Evolutionary conservation across 352 stramenopile genomes (phyloP).

Genomic region (Peronosclerospora sorghi): DNA sequence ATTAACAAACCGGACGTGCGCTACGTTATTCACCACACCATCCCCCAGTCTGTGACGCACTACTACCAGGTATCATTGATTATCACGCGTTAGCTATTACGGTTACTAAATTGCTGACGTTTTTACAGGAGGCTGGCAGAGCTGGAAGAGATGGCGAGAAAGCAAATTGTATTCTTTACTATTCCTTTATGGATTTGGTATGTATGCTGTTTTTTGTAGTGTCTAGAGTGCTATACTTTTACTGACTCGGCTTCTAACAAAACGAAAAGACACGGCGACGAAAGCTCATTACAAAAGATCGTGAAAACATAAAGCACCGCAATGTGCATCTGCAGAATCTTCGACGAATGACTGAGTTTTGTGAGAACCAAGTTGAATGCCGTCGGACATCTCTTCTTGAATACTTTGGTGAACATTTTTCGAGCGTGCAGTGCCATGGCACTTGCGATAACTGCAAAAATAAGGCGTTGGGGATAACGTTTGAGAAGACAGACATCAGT

Average conservation of each 20-base stretch:
- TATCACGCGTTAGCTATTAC: background rate
- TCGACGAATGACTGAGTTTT: conserved; percentile 79
- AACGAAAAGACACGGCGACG: conserved; percentile 36
- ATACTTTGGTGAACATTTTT: conserved; percentile 86
- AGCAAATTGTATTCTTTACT: conserved; percentile 80
- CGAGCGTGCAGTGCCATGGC: conserved; percentile 46
- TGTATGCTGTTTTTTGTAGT: conserved; percentile 4
- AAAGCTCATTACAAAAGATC: conserved; percentile 73
- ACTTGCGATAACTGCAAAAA: conserved; percentile 87
- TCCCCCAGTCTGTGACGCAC: conserved; percentile 81
- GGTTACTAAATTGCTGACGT: background rate
- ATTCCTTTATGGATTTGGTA: conserved; percentile 76
- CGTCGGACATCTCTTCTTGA: conserved; percentile 70
- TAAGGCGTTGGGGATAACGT: conserved; percentile 41
- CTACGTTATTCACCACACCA: conserved; percentile 85
- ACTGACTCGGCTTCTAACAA: too few species aligned
- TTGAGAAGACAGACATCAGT: conserved; percentile 71
- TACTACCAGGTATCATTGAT: conserved; percentile 69
- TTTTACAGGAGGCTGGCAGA: conserved; percentile 61
- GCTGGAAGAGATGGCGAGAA: conserved; percentile 75
- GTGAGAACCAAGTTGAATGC: conserved; percentile 83
- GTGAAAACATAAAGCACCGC: conserved; percentile 61
- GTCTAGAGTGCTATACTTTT: conserved; percentile 1
- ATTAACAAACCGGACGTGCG: conserved; percentile 86
- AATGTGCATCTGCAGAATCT: conserved; percentile 81